phyloP scores from a whole-genome alignment of 192 early-diverging fungal genomes.

The Backusella morwellensis region DNA sequence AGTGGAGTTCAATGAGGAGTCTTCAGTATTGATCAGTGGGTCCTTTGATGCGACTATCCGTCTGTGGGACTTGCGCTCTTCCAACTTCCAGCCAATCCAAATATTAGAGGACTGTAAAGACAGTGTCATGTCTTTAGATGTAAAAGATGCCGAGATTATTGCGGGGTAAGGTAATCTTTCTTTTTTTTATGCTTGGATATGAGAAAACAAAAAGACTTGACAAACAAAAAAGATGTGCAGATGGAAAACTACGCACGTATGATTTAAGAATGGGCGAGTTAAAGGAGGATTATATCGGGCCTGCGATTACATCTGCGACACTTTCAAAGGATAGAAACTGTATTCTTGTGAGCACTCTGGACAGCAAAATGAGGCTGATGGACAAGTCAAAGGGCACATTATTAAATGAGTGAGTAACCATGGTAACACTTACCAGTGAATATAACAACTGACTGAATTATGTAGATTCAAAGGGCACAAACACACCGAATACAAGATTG shows the following conservation, averaged over 20 bases:
- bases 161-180: slow-evolving; percentile 50
- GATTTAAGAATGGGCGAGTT: slow-evolving; percentile 82
- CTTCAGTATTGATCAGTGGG: slow-evolving; percentile 77
- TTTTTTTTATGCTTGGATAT: background rate
- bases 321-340: slow-evolving; percentile 71
- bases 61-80: slow-evolving; percentile 70
- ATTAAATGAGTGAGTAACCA: slow-evolving; percentile 59
- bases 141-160: slow-evolving; percentile 73
- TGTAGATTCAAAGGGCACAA: slow-evolving; percentile 76
- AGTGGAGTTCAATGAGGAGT: slow-evolving; percentile 77
- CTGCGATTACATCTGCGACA: slow-evolving; percentile 72
- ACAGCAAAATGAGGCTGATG: slow-evolving; percentile 80
- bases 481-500: slow-evolving; percentile 75
- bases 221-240: slow-evolving; percentile 53
- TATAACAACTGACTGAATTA: slow-evolving; percentile 49
- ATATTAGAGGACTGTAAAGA: slow-evolving; percentile 83
- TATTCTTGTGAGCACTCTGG: slow-evolving; percentile 72
- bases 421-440: background rate
- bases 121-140: slow-evolving; percentile 72
- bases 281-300: slow-evolving; percentile 67
- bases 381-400: slow-evolving; percentile 73
- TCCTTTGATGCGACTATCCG: slow-evolving; percentile 72
- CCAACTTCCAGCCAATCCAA: slow-evolving; percentile 73
- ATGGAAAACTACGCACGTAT: slow-evolving; percentile 80
- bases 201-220: background rate